These are phyloP conservation scores for Meredithiella fracta DNA, from an alignment of 2,329 filamentous ascomycete species.

Conservation along the genomic window DNA sequence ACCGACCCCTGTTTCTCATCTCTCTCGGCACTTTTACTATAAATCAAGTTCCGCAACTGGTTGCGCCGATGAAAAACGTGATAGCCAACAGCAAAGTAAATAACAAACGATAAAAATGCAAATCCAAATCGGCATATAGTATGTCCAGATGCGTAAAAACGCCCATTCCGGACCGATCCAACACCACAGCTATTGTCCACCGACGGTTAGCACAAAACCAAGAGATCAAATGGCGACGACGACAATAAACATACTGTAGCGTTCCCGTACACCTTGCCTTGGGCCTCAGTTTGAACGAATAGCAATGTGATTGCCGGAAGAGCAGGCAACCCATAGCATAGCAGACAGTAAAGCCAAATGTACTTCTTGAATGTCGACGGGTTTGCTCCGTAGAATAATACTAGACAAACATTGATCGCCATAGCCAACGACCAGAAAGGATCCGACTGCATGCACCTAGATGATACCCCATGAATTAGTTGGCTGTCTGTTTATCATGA, in stretches of 20 bases:
- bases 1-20: constrained; percentile 16
- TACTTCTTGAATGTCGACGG: constrained; percentile 55
- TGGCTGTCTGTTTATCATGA: neutral
- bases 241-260: constrained; percentile 31
- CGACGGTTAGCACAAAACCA: neutral
- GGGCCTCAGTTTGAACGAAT: constrained; percentile 29
- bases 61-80: constrained; percentile 44
- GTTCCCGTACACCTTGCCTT: constrained; percentile 35
- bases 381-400: constrained; percentile 43
- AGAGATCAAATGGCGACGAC: constrained; percentile 3
- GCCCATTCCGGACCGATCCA: constrained; percentile 42
- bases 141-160: constrained; percentile 41
- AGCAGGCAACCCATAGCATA: constrained; percentile 58
- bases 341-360: constrained; percentile 51
- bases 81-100: constrained; percentile 41
- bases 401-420: constrained; percentile 65
- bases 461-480: neutral
- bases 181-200: constrained; percentile 36
- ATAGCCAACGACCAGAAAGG: constrained; percentile 67
- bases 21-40: constrained; percentile 17
- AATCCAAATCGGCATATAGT: constrained; percentile 45
- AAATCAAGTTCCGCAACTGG: constrained; percentile 32
- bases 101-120: constrained; percentile 39
- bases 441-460: constrained; percentile 62
- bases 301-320: constrained; percentile 50